These are phyloP conservation scores for Amanita pallidorosea DNA, from an alignment of 768 basidiomycete genomes.

Conservation along the genomic window DNA sequence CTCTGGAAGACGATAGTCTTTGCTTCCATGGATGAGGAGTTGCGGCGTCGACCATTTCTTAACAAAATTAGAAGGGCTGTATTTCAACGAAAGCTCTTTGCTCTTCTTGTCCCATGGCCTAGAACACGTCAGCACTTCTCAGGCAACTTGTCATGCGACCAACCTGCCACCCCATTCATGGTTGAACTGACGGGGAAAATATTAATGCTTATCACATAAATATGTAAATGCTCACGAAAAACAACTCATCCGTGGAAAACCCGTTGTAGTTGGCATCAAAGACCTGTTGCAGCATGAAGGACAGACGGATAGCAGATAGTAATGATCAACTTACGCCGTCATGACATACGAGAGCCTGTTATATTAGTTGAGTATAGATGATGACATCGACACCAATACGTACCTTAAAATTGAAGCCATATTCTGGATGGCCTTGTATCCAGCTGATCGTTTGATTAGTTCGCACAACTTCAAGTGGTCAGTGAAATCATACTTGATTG, in stretches of 20 bases:
- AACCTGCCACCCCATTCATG: constrained; percentile 73
- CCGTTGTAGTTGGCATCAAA: constrained; percentile 74
- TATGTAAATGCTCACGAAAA: constrained; percentile 51
- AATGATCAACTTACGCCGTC: constrained; percentile 54
- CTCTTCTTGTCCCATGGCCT: constrained; percentile 62
- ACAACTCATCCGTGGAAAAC: constrained; percentile 87
- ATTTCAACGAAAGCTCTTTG: constrained; percentile 48
- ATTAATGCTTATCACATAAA: not conserved
- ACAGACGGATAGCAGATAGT: not conserved
- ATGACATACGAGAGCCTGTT: constrained; percentile 69
- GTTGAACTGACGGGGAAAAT: constrained; percentile 45
- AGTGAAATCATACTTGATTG: constrained; percentile 55
- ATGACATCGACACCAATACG: not conserved
- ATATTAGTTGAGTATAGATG: constrained; percentile 8
- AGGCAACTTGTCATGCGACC: not conserved
- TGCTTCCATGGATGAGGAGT: constrained; percentile 77
- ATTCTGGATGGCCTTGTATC: constrained; percentile 93
- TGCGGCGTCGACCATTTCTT: constrained; percentile 81
- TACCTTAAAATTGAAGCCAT: constrained; percentile 75
- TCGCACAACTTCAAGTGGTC: not conserved
- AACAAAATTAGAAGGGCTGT: constrained; percentile 74
- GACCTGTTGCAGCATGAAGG: constrained; percentile 27
- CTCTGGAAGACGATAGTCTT: constrained; percentile 83
- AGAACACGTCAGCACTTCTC: not conserved
- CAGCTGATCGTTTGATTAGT: constrained; percentile 39